phyloP scores from a whole-genome alignment of 176 grass and related monocot genomes.

The Avena atlantica region DNA sequence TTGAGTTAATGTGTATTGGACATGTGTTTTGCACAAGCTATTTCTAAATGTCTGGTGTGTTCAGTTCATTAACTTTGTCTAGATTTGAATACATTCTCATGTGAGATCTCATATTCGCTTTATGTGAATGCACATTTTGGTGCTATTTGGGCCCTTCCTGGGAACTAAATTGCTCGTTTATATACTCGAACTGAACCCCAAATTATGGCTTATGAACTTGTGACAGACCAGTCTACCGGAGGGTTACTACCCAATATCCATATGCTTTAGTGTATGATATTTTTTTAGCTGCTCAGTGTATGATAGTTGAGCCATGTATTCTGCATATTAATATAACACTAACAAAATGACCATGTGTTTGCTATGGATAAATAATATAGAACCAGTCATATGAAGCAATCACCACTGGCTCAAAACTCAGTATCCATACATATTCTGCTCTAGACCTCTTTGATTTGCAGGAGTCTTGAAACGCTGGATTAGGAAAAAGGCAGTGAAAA shows the following conservation, averaged over 20 bases:
- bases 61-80: neutral
- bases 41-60: neutral
- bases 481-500: neutral
- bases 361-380: neutral
- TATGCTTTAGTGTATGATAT: neutral
- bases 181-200: conserved; percentile 1
- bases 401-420: neutral
- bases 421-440: neutral
- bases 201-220: neutral
- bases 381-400: neutral
- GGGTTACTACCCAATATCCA: neutral
- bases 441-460: neutral
- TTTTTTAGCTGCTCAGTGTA: neutral
- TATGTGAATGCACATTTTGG: neutral
- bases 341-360: neutral
- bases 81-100: neutral
- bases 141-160: neutral
- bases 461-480: neutral
- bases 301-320: conserved; percentile 27
- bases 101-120: neutral
- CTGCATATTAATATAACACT: neutral
- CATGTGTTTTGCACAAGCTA: neutral
- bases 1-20: neutral
- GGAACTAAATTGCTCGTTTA: neutral
- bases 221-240: neutral